phyloP scores from a whole-genome alignment of 495 filamentous ascomycete genomes.

The Pyrenopolyporus hunteri region DNA sequence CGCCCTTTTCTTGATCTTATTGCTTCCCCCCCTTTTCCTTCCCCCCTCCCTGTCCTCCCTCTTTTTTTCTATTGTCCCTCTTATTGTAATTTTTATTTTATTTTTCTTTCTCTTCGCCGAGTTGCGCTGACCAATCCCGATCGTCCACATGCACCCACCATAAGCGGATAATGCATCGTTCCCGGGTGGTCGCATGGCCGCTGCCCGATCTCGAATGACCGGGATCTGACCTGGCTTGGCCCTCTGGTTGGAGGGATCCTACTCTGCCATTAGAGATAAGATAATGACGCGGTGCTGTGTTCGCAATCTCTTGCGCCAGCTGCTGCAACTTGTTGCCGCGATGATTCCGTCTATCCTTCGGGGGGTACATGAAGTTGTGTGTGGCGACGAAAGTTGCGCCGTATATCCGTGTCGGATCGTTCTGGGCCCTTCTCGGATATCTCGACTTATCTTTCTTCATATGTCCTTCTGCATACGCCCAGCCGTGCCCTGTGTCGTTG shows the following conservation, averaged over 20 bases:
- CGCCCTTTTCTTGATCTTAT: slow-evolving; percentile 23
- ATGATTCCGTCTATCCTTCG: slow-evolving; percentile 16
- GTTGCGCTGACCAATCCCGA: slow-evolving; percentile 33
- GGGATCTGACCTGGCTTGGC: slow-evolving; percentile 11
- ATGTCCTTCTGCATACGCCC: slow-evolving; percentile 24
- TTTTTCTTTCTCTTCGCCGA: slow-evolving; percentile 29
- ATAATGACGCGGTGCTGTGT: slow-evolving; percentile 23
- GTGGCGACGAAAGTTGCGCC: slow-evolving; percentile 3
- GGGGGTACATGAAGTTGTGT: slow-evolving; percentile 9
- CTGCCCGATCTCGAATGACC: slow-evolving; percentile 36
- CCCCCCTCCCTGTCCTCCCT: background rate
- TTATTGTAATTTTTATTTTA: no score
- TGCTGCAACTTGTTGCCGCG: background rate
- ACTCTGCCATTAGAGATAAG: slow-evolving; percentile 7
- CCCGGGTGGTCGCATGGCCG: slow-evolving; percentile 34
- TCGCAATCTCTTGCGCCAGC: slow-evolving; percentile 24
- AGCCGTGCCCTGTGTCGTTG: slow-evolving; percentile 3
- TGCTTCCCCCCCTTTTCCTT: background rate
- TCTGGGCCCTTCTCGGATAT: slow-evolving; percentile 15
- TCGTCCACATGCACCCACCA: slow-evolving; percentile 33
- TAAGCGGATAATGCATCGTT: slow-evolving; percentile 30
- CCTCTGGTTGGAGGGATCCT: slow-evolving; percentile 9
- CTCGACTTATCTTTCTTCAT: slow-evolving; percentile 9
- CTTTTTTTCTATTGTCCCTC: background rate
- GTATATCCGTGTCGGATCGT: slow-evolving; percentile 12